A percentile compares a stretch with the other conserved stretches of the same genome.
Evolutionary conservation across 306 rosid genomes (phyloP).

Genomic region (Hippophae tibetana): DNA sequence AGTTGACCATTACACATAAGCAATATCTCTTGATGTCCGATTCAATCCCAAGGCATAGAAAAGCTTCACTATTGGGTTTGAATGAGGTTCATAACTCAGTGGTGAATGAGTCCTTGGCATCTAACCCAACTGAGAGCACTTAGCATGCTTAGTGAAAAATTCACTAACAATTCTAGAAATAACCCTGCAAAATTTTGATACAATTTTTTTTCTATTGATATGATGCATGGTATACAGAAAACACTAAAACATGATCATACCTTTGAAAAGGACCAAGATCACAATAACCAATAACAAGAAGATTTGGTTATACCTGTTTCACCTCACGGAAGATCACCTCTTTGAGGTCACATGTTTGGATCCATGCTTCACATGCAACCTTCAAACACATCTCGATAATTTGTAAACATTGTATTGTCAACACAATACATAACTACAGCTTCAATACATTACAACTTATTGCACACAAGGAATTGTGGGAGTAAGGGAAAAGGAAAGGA

Average conservation of each 20-base stretch:
- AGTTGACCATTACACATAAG: slow-evolving; percentile 76
- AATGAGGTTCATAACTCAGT: slow-evolving; percentile 44
- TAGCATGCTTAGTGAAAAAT: slow-evolving; percentile 84
- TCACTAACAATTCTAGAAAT: slow-evolving; percentile 95
- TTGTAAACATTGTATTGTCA: too few relatives aligned
- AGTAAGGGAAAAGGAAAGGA: not conserved
- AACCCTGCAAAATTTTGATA: slow-evolving; percentile 42
- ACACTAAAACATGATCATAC: slow-evolving; percentile 18
- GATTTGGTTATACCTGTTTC: slow-evolving; percentile 54
- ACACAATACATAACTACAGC: too few relatives aligned
- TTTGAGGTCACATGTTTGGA: slow-evolving; percentile 36
- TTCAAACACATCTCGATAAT: slow-evolving; percentile 14
- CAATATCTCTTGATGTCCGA: slow-evolving; percentile 51
- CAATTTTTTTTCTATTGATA: too few relatives aligned
- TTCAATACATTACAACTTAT: too few relatives aligned
- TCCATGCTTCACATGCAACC: slow-evolving; percentile 85
- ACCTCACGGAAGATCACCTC: slow-evolving; percentile 57
- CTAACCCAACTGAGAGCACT: slow-evolving; percentile 77
- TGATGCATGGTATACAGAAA: too few relatives aligned
- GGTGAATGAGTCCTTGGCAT: slow-evolving; percentile 50
- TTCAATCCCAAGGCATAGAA: slow-evolving; percentile 48
- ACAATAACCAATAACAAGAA: slow-evolving; percentile 78
- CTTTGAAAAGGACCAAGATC: slow-evolving; percentile 96
- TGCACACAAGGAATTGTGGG: not conserved
- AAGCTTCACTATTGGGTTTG: slow-evolving; percentile 43